Conservation (phyloP, 768 basidiomycete species). For the Termitomyces titanicus region DNA sequence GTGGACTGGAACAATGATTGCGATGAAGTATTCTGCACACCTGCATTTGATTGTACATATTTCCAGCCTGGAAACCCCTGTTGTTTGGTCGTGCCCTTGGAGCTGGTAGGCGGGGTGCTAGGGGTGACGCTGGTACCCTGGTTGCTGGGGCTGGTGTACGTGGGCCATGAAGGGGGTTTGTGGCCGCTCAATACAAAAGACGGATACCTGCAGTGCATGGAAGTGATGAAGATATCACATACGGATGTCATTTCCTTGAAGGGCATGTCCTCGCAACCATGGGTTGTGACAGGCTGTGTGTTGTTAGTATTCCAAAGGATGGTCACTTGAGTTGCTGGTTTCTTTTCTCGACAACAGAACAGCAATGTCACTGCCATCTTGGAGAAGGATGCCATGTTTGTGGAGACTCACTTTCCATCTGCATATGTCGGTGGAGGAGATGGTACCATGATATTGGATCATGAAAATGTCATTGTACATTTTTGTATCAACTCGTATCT, state of each 20-base stretch:
- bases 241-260: no score
- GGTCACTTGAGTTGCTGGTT: slow-evolving; percentile 47
- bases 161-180: slow-evolving; percentile 88
- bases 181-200: slow-evolving; percentile 60
- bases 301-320: no score
- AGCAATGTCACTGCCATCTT: slow-evolving; percentile 85
- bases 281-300: no score
- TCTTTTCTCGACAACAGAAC: slow-evolving; percentile 61
- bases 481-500: background rate
- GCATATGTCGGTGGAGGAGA: slow-evolving; percentile 89
- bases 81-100: slow-evolving; percentile 54
- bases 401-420: slow-evolving; percentile 48
- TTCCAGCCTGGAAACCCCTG: slow-evolving; percentile 55
- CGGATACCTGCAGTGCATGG: no score
- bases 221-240: no score
- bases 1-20: slow-evolving; percentile 54
- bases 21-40: slow-evolving; percentile 61
- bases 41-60: slow-evolving; percentile 65
- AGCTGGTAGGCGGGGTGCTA: no score
- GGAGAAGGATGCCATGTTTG: slow-evolving; percentile 75
- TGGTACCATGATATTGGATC: slow-evolving; percentile 90
- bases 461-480: slow-evolving; percentile 89
- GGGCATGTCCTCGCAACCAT: no score
- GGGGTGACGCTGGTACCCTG: slow-evolving; percentile 74
- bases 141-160: slow-evolving; percentile 51